Conservation (phyloP, 2,329 filamentous ascomycete genomes). For the Ophiostoma ulmi region DNA sequence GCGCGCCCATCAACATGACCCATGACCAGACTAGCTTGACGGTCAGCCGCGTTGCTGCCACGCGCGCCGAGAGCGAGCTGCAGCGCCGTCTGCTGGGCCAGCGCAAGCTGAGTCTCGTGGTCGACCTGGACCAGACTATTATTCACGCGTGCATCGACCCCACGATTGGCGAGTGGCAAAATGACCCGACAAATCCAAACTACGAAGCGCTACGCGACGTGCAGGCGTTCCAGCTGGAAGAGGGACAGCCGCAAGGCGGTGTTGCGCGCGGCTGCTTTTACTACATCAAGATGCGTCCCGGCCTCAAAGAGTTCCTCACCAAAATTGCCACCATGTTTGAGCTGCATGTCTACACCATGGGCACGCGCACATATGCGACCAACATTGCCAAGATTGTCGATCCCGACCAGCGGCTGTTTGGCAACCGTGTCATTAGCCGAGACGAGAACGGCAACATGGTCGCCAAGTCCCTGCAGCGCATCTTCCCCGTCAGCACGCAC, state of each 20-base stretch:
- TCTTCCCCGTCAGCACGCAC: slow-evolving; percentile 95
- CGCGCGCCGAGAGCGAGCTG: slow-evolving; percentile 74
- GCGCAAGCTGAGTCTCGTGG: slow-evolving; percentile 84
- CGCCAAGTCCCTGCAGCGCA: slow-evolving; percentile 78
- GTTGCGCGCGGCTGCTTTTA: slow-evolving; percentile 76
- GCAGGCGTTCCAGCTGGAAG: slow-evolving; percentile 82
- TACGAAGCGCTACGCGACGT: slow-evolving; percentile 87
- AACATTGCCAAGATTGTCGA: slow-evolving; percentile 91
- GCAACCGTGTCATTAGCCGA: slow-evolving; percentile 88
- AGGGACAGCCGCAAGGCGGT: slow-evolving; percentile 55
- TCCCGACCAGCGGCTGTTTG: slow-evolving; percentile 82
- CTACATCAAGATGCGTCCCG: slow-evolving; percentile 95
- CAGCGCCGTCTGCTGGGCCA: slow-evolving; percentile 76
- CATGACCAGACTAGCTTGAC: slow-evolving; percentile 85
- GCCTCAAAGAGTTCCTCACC: slow-evolving; percentile 73
- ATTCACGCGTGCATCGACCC: slow-evolving; percentile 97
- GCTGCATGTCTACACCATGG: slow-evolving; percentile 98
- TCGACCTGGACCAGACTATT: slow-evolving; percentile 96
- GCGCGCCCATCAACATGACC: slow-evolving; percentile 89
- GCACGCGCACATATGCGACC: slow-evolving; percentile 89
- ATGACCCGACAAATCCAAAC: slow-evolving; percentile 82
- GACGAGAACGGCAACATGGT: slow-evolving; percentile 94
- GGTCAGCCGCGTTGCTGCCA: slow-evolving; percentile 77
- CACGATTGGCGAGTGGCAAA: slow-evolving; percentile 92
- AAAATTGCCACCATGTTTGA: slow-evolving; percentile 78